These are phyloP conservation scores for Pythium rishiriense DNA, from an alignment of 352 stramenopile genomes.

Conservation along the genomic window DNA sequence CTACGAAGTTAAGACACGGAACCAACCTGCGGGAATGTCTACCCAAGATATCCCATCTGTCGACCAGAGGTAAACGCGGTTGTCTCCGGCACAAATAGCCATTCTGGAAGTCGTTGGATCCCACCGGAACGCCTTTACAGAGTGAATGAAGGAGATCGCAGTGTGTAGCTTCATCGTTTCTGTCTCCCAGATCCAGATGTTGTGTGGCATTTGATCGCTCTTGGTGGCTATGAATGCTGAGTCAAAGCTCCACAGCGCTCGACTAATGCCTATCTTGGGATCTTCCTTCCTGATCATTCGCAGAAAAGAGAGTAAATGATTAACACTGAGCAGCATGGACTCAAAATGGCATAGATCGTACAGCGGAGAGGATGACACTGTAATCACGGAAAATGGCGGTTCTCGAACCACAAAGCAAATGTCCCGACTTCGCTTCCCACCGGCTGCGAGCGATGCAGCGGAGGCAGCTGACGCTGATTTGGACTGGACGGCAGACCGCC, in stretches of 20 bases:
- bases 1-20: neutral
- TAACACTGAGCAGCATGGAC: neutral
- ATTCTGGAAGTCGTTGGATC: conserved; percentile 49
- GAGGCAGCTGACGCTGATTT: conserved; percentile 65
- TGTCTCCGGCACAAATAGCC: conserved; percentile 57
- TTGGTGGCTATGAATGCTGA: conserved; percentile 72
- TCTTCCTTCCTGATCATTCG: conserved; percentile 55
- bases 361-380: conserved; percentile 62
- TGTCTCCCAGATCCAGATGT: conserved; percentile 84
- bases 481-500: conserved; percentile 40
- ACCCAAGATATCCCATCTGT: conserved; percentile 67
- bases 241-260: conserved; percentile 66
- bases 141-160: conserved; percentile 62
- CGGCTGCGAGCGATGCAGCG: conserved; percentile 52
- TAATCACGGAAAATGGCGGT: conserved; percentile 74
- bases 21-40: conserved; percentile 50
- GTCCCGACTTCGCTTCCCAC: conserved; percentile 45
- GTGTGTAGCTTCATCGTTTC: conserved; percentile 71
- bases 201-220: conserved; percentile 83
- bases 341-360: conserved; percentile 27
- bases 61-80: conserved; percentile 75
- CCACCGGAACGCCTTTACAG: conserved; percentile 66
- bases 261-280: conserved; percentile 69
- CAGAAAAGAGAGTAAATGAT: neutral
- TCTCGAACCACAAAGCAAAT: conserved; percentile 73